Conservation (phyloP, 371 early-diverging fungal genomes). For the Lichtheimia ramosa region DNA sequence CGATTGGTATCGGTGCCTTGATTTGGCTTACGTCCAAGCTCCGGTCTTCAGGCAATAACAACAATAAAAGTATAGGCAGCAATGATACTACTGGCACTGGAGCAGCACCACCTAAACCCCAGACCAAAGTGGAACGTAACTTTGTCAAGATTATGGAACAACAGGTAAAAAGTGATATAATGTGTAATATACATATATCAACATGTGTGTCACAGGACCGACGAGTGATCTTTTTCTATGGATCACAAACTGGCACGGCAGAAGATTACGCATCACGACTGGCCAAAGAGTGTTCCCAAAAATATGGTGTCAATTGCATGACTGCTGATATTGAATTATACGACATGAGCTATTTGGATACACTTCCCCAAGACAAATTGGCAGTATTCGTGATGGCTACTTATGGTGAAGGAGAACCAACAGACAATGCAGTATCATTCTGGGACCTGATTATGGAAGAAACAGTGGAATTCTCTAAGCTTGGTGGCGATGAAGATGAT, state of each 20-base stretch:
- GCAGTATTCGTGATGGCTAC: conserved; percentile 88
- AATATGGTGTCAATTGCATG: conserved; percentile 74
- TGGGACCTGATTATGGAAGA: conserved; percentile 77
- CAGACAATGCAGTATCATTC: conserved; percentile 91
- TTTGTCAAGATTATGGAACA: conserved; percentile 66
- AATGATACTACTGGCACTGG: conserved; percentile 1
- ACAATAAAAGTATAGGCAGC: neutral
- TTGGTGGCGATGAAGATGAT: too few relatives aligned
- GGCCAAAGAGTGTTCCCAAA: conserved; percentile 80
- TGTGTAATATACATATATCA: neutral
- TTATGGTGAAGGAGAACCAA: conserved; percentile 91
- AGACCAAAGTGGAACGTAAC: conserved; percentile 45
- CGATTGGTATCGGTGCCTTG: conserved; percentile 3
- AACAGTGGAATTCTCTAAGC: conserved; percentile 65
- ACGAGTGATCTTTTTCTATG: conserved; percentile 81
- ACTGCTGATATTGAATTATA: conserved; percentile 87
- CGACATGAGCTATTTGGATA: conserved; percentile 76
- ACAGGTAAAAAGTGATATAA: conserved; percentile 34
- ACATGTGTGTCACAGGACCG: conserved; percentile 45
- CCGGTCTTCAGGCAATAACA: neutral
- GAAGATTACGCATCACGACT: conserved; percentile 91
- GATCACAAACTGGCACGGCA: conserved; percentile 97
- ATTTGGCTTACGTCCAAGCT: neutral
- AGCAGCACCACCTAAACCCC: too few relatives aligned
- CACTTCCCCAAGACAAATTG: conserved; percentile 60